A percentile compares a stretch with the other conserved stretches of the same genome.
These are phyloP conservation scores for Agrocybe pediades DNA, from an alignment of 768 basidiomycete genomes.

Conservation along the genomic window DNA sequence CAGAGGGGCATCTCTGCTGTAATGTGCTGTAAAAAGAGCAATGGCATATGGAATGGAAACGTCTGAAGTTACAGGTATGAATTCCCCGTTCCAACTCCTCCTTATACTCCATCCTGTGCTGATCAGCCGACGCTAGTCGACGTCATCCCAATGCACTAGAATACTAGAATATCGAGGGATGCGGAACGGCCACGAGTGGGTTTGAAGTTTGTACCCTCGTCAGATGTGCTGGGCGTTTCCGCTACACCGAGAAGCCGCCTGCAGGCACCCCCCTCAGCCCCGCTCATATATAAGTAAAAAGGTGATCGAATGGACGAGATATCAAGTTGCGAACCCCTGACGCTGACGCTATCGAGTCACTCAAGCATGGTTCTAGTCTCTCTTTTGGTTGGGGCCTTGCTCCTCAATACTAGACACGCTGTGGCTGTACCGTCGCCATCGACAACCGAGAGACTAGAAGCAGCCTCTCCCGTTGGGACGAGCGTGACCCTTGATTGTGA, in stretches of 20 bases:
- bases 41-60: not conserved
- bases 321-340: not conserved
- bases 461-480: slow-evolving; percentile 7
- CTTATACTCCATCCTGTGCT: not conserved
- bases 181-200: not conserved
- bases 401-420: not conserved
- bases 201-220: not conserved
- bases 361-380: not conserved
- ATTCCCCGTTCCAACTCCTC: no score
- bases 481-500: slow-evolving; percentile 27
- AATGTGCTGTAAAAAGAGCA: no score
- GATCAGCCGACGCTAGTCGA: not conserved
- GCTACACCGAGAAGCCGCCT: no score
- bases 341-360: no score
- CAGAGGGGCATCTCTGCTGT: not conserved
- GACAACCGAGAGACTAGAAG: not conserved
- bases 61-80: no score
- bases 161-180: not conserved
- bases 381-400: not conserved
- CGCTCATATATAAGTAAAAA: not conserved
- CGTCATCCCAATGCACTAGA: not conserved
- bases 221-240: no score
- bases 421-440: not conserved
- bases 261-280: no score
- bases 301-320: not conserved